Base-by-base conservation (phyloP, 805 yeast species). In the Saccharomycopsis schoenii region DNA sequence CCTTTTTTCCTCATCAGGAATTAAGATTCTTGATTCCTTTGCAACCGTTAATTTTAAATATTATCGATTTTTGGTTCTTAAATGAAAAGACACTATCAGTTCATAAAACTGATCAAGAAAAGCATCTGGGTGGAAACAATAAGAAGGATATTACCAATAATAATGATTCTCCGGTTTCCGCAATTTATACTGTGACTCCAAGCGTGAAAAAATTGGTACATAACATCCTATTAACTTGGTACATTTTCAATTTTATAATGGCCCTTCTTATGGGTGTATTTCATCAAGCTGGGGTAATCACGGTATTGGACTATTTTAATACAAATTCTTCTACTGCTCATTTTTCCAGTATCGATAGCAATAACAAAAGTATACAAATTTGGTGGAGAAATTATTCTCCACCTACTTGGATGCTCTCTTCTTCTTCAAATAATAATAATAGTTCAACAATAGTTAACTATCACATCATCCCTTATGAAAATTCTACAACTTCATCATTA, bases 371-470 rank as follows among this genome's bases (percentile, higher is more conserved):
- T 2, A 34, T 82, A 0, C 79, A 82, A 41, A 68, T 93, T 4
- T 93, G 96, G 90, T 93, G 98, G 98, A 84, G 90, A 70, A 90
- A 97, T 0, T 94, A 93, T 67, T 81, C 89, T 3, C 97, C 98
- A 0, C 98, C 99, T 2, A 80, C 89, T 4, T 94, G 97, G 96
- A 70, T 93, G 61, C 73, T 86, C 14, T 21, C 52, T 10, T 24
- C 52, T 24, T 47, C 52, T 21, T 47, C 6, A 21, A 14, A 47
- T 47, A n/a, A 47, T 47, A 24, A 14, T 54, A 4, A 60, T 0
- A 62, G 67, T 14, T 58, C 74, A 29, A 62, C 66, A 21, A 41
- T 29, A 41, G 52, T 37, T 9, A 25, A 19, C 19, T 43, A 19
- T 19, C 41, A n/a, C 15, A 37, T 37, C 25, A 42, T 41, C 58